Percentiles rank a stretch among this genome's conserved stretches.
These are phyloP conservation scores for Trichoderma sp. DNA, from an alignment of 2,329 filamentous ascomycete genomes.

Conservation along the genomic window DNA sequence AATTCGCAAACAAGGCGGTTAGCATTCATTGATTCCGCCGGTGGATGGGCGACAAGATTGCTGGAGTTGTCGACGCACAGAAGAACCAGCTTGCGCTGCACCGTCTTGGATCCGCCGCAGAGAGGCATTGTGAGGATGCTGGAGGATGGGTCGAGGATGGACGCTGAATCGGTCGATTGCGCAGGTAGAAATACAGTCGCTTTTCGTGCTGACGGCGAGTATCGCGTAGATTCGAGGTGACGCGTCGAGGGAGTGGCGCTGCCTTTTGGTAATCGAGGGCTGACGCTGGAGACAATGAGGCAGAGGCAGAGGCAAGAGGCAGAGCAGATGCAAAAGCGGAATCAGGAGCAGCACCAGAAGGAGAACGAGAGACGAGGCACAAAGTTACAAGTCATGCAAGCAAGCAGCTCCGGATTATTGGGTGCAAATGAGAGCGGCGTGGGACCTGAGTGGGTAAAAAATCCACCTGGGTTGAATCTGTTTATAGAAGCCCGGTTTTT, in stretches of 20 bases:
- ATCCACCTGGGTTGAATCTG: not conserved
- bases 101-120: constrained; percentile 75
- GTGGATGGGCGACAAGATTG: not conserved
- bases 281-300: not conserved
- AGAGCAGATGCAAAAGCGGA: not conserved
- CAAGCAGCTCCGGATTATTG: constrained; percentile 11
- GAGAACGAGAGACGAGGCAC: not conserved
- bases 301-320: not conserved
- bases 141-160: not conserved
- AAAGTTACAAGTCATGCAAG: not conserved
- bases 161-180: not conserved
- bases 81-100: constrained; percentile 94
- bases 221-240: not conserved
- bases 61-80: constrained; percentile 52
- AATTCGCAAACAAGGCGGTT: not conserved
- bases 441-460: constrained; percentile 9
- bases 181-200: not conserved
- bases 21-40: not conserved
- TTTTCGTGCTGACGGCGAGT: not conserved
- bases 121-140: constrained; percentile 28
- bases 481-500: constrained; percentile 4
- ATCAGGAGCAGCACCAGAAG: constrained; percentile 7
- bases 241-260: constrained; percentile 2
- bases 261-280: not conserved
- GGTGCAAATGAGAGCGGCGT: constrained; percentile 5